Conservation (phyloP, 192 early-diverging fungal species). For the Spizellomyces sp. region DNA sequence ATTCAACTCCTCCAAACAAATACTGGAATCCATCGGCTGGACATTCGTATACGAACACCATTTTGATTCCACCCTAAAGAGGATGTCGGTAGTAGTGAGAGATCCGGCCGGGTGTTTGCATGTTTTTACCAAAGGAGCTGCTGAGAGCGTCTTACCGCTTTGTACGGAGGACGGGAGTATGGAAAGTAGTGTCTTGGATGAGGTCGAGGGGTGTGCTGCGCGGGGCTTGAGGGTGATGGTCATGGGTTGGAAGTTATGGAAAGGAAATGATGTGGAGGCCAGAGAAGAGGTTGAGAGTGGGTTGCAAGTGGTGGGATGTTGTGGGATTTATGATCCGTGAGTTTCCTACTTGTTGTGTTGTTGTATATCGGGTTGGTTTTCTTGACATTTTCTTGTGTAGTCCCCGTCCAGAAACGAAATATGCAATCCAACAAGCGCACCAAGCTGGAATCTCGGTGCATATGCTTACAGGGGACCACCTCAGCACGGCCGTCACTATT, state of each 20-base stretch:
- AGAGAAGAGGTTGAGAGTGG: constrained; percentile 25
- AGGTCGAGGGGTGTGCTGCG: neutral
- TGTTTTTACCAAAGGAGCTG: constrained; percentile 12
- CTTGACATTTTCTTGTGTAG: neutral
- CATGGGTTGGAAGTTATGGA: neutral
- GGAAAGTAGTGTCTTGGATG: neutral
- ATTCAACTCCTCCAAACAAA: neutral
- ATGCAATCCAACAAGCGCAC: constrained; percentile 60
- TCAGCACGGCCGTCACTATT: constrained; percentile 76
- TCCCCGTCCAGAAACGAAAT: constrained; percentile 69
- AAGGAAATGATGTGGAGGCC: neutral
- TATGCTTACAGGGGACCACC: constrained; percentile 86
- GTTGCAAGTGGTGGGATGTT: constrained; percentile 70
- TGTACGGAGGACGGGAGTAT: neutral
- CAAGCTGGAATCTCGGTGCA: constrained; percentile 73
- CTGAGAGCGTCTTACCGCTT: neutral
- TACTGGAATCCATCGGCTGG: constrained; percentile 10
- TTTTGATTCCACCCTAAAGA: constrained; percentile 34
- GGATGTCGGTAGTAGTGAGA: constrained; percentile 42
- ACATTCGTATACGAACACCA: constrained; percentile 31
- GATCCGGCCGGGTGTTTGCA: neutral
- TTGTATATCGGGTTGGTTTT: neutral
- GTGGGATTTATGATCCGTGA: constrained; percentile 75
- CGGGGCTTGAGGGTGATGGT: constrained; percentile 14
- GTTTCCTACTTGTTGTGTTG: neutral